A percentile compares a stretch with the other conserved stretches of the same genome.
Evolutionary conservation across 371 early-diverging fungal genomes (phyloP).

Genomic region (Rhizomucor miehei): DNA sequence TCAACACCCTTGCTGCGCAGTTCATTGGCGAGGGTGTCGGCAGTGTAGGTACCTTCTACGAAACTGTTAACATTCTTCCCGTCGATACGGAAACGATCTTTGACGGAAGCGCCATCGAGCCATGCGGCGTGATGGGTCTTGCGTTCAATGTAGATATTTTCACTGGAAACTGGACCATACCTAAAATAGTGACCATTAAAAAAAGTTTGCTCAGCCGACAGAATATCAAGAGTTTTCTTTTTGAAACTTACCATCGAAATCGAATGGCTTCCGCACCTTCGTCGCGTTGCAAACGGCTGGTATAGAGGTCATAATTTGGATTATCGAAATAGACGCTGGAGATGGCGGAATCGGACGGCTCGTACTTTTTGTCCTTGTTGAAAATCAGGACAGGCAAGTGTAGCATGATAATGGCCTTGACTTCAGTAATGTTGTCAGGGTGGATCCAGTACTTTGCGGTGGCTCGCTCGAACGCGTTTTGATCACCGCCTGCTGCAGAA

Average conservation of each 20-base stretch:
- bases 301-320: constrained; percentile 78
- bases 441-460: constrained; percentile 98
- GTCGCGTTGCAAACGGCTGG: constrained; percentile 78
- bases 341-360: constrained; percentile 54
- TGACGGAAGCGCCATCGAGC: constrained; percentile 87
- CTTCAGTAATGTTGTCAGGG: constrained; percentile 88
- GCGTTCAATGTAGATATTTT: constrained; percentile 83
- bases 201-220: not conserved
- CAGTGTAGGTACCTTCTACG: constrained; percentile 78
- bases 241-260: constrained; percentile 78
- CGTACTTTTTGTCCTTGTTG: constrained; percentile 22
- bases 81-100: constrained; percentile 48
- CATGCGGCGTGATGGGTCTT: constrained; percentile 89
- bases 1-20: constrained; percentile 65
- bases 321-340: constrained; percentile 94
- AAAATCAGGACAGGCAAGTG: constrained; percentile 86
- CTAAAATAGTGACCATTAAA: constrained; percentile 29
- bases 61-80: constrained; percentile 34
- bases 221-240: constrained; percentile 13
- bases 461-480: constrained; percentile 79
- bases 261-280: constrained; percentile 87
- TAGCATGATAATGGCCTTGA: constrained; percentile 82
- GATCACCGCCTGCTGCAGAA: constrained; percentile 64
- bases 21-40: constrained; percentile 78
- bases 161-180: constrained; percentile 52